A percentile compares a stretch with the other conserved stretches of the same genome.
phyloP scores from a whole-genome alignment of 2,329 filamentous ascomycete genomes.

The Tolypocladium guangdongense region DNA sequence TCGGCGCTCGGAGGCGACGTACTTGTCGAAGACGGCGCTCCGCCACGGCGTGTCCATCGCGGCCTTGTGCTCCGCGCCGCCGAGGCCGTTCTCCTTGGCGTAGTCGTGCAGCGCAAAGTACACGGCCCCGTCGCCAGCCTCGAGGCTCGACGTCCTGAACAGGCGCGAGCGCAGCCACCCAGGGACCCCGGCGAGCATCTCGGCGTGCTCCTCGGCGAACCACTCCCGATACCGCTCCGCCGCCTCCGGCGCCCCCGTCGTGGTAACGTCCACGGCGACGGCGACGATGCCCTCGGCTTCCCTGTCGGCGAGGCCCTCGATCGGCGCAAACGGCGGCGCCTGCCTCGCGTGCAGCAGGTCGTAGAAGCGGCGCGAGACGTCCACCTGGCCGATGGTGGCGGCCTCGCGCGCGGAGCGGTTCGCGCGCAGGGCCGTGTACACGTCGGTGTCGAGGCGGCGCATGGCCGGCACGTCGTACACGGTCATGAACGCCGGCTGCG shows the following conservation, averaged over 20 bases:
- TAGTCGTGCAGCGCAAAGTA: conserved; percentile 66
- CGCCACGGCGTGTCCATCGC: conserved; percentile 52
- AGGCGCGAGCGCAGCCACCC: conserved; percentile 69
- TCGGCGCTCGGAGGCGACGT: conserved; percentile 44
- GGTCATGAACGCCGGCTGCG: conserved; percentile 61
- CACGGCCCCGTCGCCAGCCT: conserved; percentile 37
- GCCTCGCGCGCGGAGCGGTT: conserved; percentile 43
- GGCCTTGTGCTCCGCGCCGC: conserved; percentile 51
- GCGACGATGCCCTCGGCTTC: conserved; percentile 50
- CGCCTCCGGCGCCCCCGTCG: conserved; percentile 38
- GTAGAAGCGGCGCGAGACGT: conserved; percentile 61
- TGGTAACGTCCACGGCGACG: conserved; percentile 48
- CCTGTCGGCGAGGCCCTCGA: conserved; percentile 48
- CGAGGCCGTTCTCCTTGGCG: conserved; percentile 53
- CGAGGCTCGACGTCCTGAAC: conserved; percentile 56
- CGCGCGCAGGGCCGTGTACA: conserved; percentile 56
- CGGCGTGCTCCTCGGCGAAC: conserved; percentile 65
- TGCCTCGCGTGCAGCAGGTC: conserved; percentile 50
- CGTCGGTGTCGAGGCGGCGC: conserved; percentile 54
- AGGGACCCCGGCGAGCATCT: conserved; percentile 60
- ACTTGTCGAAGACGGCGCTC: conserved; percentile 45
- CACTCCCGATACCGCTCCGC: conserved; percentile 50
- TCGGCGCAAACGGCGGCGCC: conserved; percentile 42
- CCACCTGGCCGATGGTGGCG: conserved; percentile 42
- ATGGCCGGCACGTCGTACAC: conserved; percentile 74